A percentile compares a stretch with the other conserved stretches of the same genome.
These are phyloP conservation scores for Blepharisma undulans DNA, from an alignment of 169 alveolate genomes.

Conservation along the genomic window DNA sequence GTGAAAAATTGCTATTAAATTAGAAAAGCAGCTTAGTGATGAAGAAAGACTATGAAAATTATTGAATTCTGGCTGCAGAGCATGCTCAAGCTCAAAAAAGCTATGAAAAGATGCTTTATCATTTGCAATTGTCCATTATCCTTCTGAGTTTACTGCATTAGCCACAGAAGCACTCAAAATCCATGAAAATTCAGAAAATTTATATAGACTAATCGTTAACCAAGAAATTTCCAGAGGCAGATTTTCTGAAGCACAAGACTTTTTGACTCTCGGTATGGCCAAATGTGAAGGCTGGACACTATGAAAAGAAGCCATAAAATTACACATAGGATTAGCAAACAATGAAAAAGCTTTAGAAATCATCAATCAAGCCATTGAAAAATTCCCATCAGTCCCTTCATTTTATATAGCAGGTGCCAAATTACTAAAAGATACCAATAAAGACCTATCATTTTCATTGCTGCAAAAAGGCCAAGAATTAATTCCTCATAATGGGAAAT, in stretches of 20 bases:
- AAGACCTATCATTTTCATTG: slow-evolving; percentile 87
- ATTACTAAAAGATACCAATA: slow-evolving; percentile 91
- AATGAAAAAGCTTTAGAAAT: not conserved
- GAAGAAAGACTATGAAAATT: slow-evolving; percentile 82
- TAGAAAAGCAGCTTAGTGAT: slow-evolving; percentile 93
- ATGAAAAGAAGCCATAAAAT: not conserved
- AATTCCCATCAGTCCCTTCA: not conserved
- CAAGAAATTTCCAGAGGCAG: slow-evolving; percentile 45
- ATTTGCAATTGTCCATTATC: not conserved
- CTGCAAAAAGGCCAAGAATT: slow-evolving; percentile 56
- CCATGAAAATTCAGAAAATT: slow-evolving; percentile 51
- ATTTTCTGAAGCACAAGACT: slow-evolving; percentile 47
- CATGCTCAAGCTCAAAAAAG: slow-evolving; percentile 31
- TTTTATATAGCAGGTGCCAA: not conserved
- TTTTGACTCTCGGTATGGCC: not conserved
- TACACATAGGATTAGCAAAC: not conserved
- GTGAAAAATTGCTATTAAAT: slow-evolving; percentile 95
- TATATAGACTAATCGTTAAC: slow-evolving; percentile 50
- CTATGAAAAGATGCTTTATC: slow-evolving; percentile 8
- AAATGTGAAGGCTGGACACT: not conserved
- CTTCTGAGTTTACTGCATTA: not conserved
- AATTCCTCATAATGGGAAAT: not conserved
- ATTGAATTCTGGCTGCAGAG: not conserved
- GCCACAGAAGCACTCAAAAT: slow-evolving; percentile 37
- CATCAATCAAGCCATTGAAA: not conserved